Percentiles rank a stretch among this genome's conserved stretches.
Evolutionary conservation across 441 rosid genomes (phyloP).

Genomic region (Pelargonium australe): DNA sequence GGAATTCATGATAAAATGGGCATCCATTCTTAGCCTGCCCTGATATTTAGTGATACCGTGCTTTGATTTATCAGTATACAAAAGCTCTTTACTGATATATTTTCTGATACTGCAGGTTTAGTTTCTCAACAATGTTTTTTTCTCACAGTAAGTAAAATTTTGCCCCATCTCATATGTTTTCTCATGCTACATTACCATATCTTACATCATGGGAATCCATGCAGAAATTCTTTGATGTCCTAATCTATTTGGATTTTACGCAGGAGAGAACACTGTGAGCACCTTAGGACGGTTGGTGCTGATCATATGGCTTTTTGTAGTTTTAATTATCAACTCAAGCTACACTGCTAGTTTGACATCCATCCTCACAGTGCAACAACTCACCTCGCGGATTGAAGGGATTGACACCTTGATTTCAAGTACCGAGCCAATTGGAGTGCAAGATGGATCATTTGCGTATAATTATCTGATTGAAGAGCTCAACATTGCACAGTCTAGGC

Average conservation of each 20-base stretch:
- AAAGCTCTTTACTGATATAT: slow-evolving; percentile 12
- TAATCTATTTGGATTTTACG: slow-evolving; percentile 23
- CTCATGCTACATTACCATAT: not conserved
- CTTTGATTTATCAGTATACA: slow-evolving; percentile 7
- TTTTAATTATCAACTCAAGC: slow-evolving; percentile 91
- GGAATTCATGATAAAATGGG: too few relatives aligned
- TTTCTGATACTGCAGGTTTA: slow-evolving; percentile 71
- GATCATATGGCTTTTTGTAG: slow-evolving; percentile 86
- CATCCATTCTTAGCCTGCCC: too few relatives aligned
- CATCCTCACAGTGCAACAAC: slow-evolving; percentile 83
- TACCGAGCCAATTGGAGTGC: slow-evolving; percentile 74
- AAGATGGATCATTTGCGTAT: slow-evolving; percentile 78
- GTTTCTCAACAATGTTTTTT: slow-evolving; percentile 98
- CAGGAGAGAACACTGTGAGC: slow-evolving; percentile 92
- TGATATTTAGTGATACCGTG: not conserved
- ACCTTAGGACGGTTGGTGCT: slow-evolving; percentile 75
- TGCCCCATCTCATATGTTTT: slow-evolving; percentile 15
- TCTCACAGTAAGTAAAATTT: slow-evolving; percentile 65
- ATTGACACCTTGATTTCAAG: slow-evolving; percentile 63
- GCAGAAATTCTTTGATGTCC: slow-evolving; percentile 3
- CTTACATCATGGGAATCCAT: not conserved
- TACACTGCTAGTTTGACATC: slow-evolving; percentile 96
- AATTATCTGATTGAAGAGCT: slow-evolving; percentile 74
- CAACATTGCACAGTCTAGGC: slow-evolving; percentile 62
- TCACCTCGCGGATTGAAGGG: slow-evolving; percentile 72